Base-by-base conservation (phyloP, 805 yeast genomes). In the Monosporozyma siamensis region DNA sequence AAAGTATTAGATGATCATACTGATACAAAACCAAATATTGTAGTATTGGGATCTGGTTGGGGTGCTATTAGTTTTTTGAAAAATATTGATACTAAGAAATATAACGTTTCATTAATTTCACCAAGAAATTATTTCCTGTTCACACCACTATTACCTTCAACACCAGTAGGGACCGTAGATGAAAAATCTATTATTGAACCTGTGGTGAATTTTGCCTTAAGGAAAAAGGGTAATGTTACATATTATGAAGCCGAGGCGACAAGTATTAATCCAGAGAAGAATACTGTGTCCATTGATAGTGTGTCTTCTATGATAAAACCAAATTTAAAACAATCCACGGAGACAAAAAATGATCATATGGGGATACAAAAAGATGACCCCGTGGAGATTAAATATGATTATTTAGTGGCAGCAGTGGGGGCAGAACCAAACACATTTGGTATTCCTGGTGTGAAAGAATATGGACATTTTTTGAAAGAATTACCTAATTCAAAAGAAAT, bases 131-230 rank as follows among this genome's bases (percentile, higher is more conserved):
- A 86, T 71, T 87, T 89, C 69, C 70, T 89, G 52, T 89, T 89
- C 73, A 89, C 97, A 38, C 97, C 97, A 17, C 69, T 89, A 59
- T 71, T 89, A 56, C 97, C 97, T 38, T 84, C 95, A 6, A 81
- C 89, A 50, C 95, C 96, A 40, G 88, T 95, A 29, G 97, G 97
- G 47, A 85, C 95, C 21, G 82, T 87, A 47, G 74, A 72, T 54
- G 95, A 85, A 63, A 84, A 92, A 62, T 88, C 96, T 24, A 88
- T 89, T 59, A 82, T 87, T 72, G 97, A 89, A 65, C 95, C 97
- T 14, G 89, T 90, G 45, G 81, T 95, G 55, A 73, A 83, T 46
- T 82, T 89, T 56, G 87, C 95, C 45, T 77, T 92, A 62, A 76
- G 76, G 67, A 74, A 80, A 41, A 74, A 80, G 34, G 90, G 87